Evolutionary conservation across 73 alveolate genomes (phyloP), one percentile per base, ranked within the genome.

Genomic region (Tetrahymena borealis): DNA sequence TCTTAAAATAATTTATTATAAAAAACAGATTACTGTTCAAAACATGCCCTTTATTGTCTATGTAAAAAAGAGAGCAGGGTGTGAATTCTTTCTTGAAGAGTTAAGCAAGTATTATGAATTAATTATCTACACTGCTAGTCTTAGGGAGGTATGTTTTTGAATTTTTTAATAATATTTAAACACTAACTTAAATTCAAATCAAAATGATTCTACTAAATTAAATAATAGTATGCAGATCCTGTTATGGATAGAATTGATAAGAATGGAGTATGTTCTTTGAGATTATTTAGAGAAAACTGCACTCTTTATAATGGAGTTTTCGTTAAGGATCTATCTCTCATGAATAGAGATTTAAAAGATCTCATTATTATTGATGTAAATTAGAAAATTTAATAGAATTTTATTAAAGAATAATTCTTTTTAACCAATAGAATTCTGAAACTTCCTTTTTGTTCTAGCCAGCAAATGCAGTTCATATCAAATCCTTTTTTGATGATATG

Each of bases 271-370:
- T 90, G 95, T 39, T 60, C 94, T 38, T 90, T 93, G 32, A 92
- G 97, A 40, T 94, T 97, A 18, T 97, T 96, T 92, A 96, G 99
- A 93, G 99, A 97, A 94, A 98, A 97, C 93, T 97, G 99, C 92
- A 97, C 99, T 32, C 92, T 91, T 28, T 93, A 94, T 43, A 94
- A 97, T 91, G 97, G 97, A 32, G 85, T 97, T 3, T 97, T 97
- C 90, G 99, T 97, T 32, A 97, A 97, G 93, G 99, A 97, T 91
- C 91, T 97, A 90, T 79, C 96, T 12, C 41, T 92, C 78, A 33
- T 97, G 33, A 97, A 97, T 36, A 95, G 99, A 95, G 93, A 91
- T 32, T 91, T 97, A 92, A 94, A 95, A 95, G 98, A 97, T 42
- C 92, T 97, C 13, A 91, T 97, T 1, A 95, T 97, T 39, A 95